Evolutionary conservation across 306 rosid species (phyloP), one percentile per base, ranked within the genome.

Genomic region (Coriaria nepalensis): DNA sequence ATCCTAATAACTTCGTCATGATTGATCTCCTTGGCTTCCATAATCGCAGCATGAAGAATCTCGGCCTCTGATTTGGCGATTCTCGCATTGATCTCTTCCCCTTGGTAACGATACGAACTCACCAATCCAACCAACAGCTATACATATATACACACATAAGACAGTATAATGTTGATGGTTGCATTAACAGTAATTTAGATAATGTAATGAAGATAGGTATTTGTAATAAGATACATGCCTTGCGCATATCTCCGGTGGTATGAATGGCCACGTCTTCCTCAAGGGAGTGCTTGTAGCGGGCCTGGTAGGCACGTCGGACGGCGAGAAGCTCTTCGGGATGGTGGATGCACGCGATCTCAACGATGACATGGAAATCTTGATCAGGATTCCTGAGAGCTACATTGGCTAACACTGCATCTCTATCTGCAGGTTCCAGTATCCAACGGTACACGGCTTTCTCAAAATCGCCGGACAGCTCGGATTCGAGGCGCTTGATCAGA

Each of bases 401-500:
- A 36, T 86, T 59, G 8, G 79, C 88, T 64, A 86, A 53, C 15
- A 86, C 66, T 6, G 93, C 93, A 32, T 76, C 75, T 47, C 95
- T 70, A 32, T 86, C 93, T n/a, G 56, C 69, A 7, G 93, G 85
- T 48, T 81, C 95, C 59, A 76, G 45, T 13, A 69, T 69, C 95
- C 93, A 86, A 12, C 88, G 76, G 50, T 78, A 86, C 68, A 86
- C 66, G 4, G 93, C 95, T 78, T 47, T 86, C 95, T 88, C 96
- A 35, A 88, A 63, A 61, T 81, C 77, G 6, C 93, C 95, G 4
- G 78, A 62, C 20, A 88, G 73, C 75, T 88, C 95, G 4, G 86
- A 76, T 40, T 88, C 95, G 34, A 88, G 85, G 52, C 95, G 95
- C 65, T 74, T 83, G 71, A 88, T 7, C 40, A 88, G 95, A 72